Evolutionary conservation across 495 filamentous ascomycete species (phyloP), one percentile per base, ranked within the genome.

Genomic region (Trichocladium antarcticum): DNA sequence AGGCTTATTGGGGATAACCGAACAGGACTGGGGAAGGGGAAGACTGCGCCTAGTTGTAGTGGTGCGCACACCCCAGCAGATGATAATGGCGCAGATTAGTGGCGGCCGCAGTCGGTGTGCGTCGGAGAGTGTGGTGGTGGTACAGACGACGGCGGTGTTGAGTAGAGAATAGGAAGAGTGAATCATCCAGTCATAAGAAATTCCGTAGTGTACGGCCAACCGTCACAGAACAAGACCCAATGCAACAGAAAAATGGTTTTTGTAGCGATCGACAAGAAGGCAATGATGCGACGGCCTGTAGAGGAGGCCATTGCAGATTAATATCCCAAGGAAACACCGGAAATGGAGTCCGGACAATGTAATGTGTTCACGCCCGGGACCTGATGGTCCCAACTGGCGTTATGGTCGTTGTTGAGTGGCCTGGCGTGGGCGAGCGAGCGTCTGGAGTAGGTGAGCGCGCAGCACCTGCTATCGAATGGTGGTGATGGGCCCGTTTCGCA

Each of bases 401-500:
- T n/a, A n/a, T 65, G 10, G 66, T 57, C 32, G 63, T 60, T 6
- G 57, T 54, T n/a, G 68, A 70, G 7, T 56, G 59, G 6, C 61
- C 66, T 11, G 63, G 67, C 14, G 56, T 54, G 24, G 67, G 65
- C 10, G 48, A 45, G 50, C 59, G 61, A 31, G 47, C 49, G 38
- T n/a, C n/a, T n/a, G n/a, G n/a, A n/a, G 27, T 29, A 29, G 27
- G 27, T 10, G 27, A 29, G 10, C 27, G 27, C 5, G 10, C 5
- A 29, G 5, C 27, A 29, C 66, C 61, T 9, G 53, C 35, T 40
- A 47, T 45, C 15, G 52, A 46, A 19, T 57, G 48, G 19, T 70
- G 68, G 16, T 57, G 48, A 16, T 70, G 68, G 36, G 66, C 60
- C 38, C 68, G 68, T 53, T 65, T 69, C 11, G 64, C 59, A 29